Base-by-base conservation (phyloP, 495 filamentous ascomycete species). In the Cercophora scortea region DNA sequence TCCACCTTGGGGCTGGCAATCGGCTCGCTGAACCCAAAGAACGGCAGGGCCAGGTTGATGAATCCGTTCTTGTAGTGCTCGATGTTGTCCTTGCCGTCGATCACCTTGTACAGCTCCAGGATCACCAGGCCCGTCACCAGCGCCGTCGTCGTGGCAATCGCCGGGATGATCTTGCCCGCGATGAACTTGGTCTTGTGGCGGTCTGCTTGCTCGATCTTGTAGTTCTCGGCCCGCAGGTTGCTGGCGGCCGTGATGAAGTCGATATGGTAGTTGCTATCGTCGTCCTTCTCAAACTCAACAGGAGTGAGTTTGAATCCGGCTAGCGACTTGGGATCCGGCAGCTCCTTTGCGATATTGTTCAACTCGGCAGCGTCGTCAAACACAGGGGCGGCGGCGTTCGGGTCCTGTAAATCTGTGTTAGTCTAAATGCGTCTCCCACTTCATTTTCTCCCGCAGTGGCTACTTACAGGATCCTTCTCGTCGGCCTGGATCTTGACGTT, bases 11-110 rank as follows among this genome's bases (percentile, higher is more conserved):
- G 89, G 57, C 88, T 94, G 16, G 82, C 79, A 59, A 99, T 89
- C 10, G 93, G 93, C 70, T 99, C 93, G 68, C 89, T 94, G 80
- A 97, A 99, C 16, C 91, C 92, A 55, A 97, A 90, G 79, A 97
- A 96, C 8, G 93, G 93, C 45, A 99, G 79, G 6, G 94, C 94
- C 52, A 99, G 76, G 74, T 99, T 99, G 67, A 97, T 73, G 66
- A 99, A 99, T 19, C 94, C 94, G 69, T 99, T 99, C 79, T 97
- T 97, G 79, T 92, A 99, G 61, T 96, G 88, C 69, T 96, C 92
- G 58, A 96, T 86, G 57, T 97, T 88, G 13, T 74, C 79, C 75
- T 99, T 95, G 59, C 91, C 93, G 67, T 96, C 94, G 40, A 97
- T 76, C 58, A 99, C 80, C 82, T 99, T 99, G 83, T 87, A 96